Evolutionary conservation across 352 stramenopile genomes (phyloP), one percentile per base, ranked within the genome.

Genomic region (Pythium periplocum): DNA sequence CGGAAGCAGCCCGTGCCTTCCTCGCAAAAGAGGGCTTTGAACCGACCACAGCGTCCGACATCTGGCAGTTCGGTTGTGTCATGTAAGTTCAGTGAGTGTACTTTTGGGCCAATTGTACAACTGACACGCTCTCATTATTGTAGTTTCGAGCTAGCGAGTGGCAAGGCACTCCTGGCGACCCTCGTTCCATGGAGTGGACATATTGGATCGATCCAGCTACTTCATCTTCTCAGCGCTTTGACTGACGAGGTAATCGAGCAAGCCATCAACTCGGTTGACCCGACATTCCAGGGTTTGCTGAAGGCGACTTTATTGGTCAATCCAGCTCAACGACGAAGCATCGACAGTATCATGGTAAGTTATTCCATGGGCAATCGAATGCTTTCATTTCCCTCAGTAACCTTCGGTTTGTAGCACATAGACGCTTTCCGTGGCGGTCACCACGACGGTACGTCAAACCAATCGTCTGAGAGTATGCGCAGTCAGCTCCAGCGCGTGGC

Each of bases 1-100:
- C 77, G 1, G 80, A 90, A 47, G 76, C 77, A 4, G 75, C 73
- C 6, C 68, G 57, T 32, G 66, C 50, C 39, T 81, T 87, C 44
- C 56, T 87, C 6, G 48, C 26, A 2, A 67, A 68, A 17, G 69
- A 76, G 3, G 41, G 52, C 8, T 86, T 85, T 37, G 43, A 58
- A 3, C 73, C 77, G 4, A 88, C 73, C 0, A 50, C 59, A 17
- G 61, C 62, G 2, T 82, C 73, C 4, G 80, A 90, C 61, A 71
- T 88, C 36, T 90, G 80, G 80, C 80, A 90, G 39, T 84, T 90
- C 34, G 80, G 80, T 4, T 90, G 80, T 43, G 59, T 85, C 44
- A 66, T 87, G 80, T 90, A 75, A 37, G 73, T 64, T 10, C 40
- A 40, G 34, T 26, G 6, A 7, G 2, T 37, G 26, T 31, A 26